These are phyloP conservation scores for Firmiana major DNA, from an alignment of 345 rosid genomes.

Conservation along the genomic window DNA sequence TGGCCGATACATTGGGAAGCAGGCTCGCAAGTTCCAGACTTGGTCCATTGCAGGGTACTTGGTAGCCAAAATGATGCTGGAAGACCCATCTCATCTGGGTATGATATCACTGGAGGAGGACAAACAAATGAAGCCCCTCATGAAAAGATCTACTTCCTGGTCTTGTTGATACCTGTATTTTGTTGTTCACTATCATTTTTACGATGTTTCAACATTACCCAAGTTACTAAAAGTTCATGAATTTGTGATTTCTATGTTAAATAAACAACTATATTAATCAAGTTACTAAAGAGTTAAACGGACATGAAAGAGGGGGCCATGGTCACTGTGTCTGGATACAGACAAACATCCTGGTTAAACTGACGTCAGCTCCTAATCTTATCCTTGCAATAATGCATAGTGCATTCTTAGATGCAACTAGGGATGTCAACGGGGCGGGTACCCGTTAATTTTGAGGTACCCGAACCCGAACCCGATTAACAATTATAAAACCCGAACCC, in stretches of 20 bases:
- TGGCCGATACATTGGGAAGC: conserved; percentile 54
- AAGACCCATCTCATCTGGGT: conserved; percentile 63
- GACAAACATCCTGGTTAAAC: not conserved
- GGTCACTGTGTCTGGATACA: not conserved
- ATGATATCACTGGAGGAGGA: conserved; percentile 69
- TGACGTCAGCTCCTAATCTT: not conserved
- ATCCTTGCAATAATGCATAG: not conserved
- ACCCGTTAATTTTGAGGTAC: no score
- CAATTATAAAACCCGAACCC: no score
- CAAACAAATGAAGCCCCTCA: conserved; percentile 53
- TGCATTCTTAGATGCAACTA: no score
- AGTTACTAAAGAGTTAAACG: not conserved
- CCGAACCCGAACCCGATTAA: no score
- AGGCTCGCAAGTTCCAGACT: conserved; percentile 64
- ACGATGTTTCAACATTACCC: no score
- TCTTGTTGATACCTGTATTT: conserved; percentile 20
- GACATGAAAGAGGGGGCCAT: not conserved
- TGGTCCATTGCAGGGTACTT: conserved; percentile 68
- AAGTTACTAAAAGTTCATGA: not conserved
- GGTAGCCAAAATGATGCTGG: conserved; percentile 67
- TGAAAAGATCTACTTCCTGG: conserved; percentile 64
- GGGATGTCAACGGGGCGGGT: no score
- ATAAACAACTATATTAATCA: not conserved
- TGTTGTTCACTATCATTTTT: no score
- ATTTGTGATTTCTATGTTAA: not conserved